Evolutionary conservation across 352 stramenopile species (phyloP), one percentile per base, ranked within the genome.

Genomic region (Thalassiosira mediterranea): DNA sequence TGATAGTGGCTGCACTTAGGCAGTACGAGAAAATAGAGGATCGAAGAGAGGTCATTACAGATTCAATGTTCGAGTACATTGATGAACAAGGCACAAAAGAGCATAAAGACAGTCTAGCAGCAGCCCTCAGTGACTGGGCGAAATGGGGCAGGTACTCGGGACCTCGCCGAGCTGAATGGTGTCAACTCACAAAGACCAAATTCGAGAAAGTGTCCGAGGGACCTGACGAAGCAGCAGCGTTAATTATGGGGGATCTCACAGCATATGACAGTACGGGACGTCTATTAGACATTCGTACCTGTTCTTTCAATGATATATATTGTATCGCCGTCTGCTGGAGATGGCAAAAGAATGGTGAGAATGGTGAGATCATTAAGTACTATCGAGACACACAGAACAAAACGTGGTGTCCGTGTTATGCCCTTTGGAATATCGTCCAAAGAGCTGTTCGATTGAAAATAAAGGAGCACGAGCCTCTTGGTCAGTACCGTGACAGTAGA

Each of bases 111-210:
- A 44, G 26, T 10, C n/a, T 59, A 0, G n/a, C 48, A 0, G 7
- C 15, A 10, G 47, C 46, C 0, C 32, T 78, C 19, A 42, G 31
- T 7, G 60, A 78, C 11, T 72, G 28, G 26, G 2, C 54, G 10
- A 8, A n/a, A 10, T 51, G 51, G 10, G 46, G 52, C 4, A 3
- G 51, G 21, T 72, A 72, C 34, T 19, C 15, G 2, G 51, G 59
- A 2, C 49, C 46, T 59, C 51, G 52, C 0, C 2, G 44, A 17
- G 7, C 7, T 0, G 69, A 78, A 62, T 78, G 61, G 51, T 63
- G 37, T 31, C 69, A 78, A 48, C 61, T 25, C 8, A 59, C 38
- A 5, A 19, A 74, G 31, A 66, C 26, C 0, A 49, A 49, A n/a
- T 58, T 47, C 29, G 42, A 74, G n/a, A 26, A 10, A n/a, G 37